Base-by-base conservation (phyloP, 768 basidiomycete genomes). In the Amanita polypyramis region DNA sequence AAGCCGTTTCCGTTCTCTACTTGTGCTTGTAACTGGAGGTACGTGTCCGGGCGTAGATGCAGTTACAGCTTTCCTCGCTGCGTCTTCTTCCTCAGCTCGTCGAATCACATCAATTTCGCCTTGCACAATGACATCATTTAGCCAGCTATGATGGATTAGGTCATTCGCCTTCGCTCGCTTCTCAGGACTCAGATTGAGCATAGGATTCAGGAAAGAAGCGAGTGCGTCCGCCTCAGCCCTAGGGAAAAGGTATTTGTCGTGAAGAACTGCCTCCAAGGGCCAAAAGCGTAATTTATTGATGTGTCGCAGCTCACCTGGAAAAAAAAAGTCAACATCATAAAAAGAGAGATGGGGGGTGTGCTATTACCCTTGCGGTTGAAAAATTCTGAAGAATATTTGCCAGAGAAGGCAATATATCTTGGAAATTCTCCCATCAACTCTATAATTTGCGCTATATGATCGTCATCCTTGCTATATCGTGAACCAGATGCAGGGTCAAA, bases 371-470 rank as follows among this genome's bases (percentile, higher is more conserved):
- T 85, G n/a, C 93, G 80, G 55, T 84, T 98, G 70, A 99, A 98
- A 60, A 96, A 93, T 61, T 98, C 94, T 39, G 79, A 77, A 52
- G 82, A 85, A 68, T 96, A 98, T 62, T 94, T 97, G 20, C 95
- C 95, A 5, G 80, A 76, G 57, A 95, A 79, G 2, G 92, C 92
- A 35, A 98, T 69, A 41, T 70, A 70, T 59, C 80, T 81, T 1
- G 92, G 91, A 35, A 95, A 75, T 55, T 96, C 91, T 37, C 94
- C 95, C 60, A 97, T 72, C 9, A 98, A 75, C 67, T 99, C 95
- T 64, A 97, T 90, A 54, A 98, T 90, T 69, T 99, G 96, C 2
- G 96, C 95, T 51, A 98, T 90, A 59, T 99, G 94, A 60, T 92
- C 88, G 62, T 94, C 92, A 65, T 95, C 91, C 64, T 98, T 98